Base-by-base conservation (phyloP, 129 eudicot genomes). In the Tagetes patula region DNA sequence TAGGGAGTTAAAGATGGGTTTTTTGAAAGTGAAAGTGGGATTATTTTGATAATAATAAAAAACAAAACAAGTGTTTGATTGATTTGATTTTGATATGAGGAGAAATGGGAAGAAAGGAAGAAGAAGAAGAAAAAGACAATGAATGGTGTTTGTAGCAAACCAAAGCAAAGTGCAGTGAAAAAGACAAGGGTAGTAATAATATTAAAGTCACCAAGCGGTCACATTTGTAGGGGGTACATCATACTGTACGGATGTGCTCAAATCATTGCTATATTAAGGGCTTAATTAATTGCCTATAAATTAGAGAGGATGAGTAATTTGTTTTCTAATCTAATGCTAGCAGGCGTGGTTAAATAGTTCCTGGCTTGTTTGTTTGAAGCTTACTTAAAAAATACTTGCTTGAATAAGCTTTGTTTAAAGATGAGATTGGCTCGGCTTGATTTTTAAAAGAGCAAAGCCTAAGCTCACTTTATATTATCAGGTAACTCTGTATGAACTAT, bases 191-290 rank as follows among this genome's bases (percentile, higher is more conserved):
- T 59, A 59, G 70, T 59, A 59, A 33, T 59, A 20, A 45, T 58
- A 30, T 68, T 68, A 76, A 46, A 68, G 69, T 76, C 75, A 76
- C 80, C 0, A 58, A 27, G 75, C 75, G 75, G 80, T 76, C 75
- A 76, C 14, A 42, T 20, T 34, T 56, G 78, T 61, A 2, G 36
- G 14, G 30, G 30, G 37, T 45, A 67, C 50, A 3, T 9, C 8
- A 10, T 2, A 1, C 39, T 40, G 38, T 53, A 53, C 60, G 34
- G 5, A 14, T 53, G 30, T 7, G 59, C 7, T 53, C 48, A 20
- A 20, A 20, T 20, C 27, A 20, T 20, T 20, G 27, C 27, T 20
- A 20, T 20, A 20, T 20, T 20, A 20, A 20, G 27, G 27, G 27
- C 27, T 20, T 20, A 20, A 20, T 20, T 20, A 20, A 20, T 20